Base-by-base conservation (phyloP, 805 yeast genomes). In the Wickerhamomyces silvicola region DNA sequence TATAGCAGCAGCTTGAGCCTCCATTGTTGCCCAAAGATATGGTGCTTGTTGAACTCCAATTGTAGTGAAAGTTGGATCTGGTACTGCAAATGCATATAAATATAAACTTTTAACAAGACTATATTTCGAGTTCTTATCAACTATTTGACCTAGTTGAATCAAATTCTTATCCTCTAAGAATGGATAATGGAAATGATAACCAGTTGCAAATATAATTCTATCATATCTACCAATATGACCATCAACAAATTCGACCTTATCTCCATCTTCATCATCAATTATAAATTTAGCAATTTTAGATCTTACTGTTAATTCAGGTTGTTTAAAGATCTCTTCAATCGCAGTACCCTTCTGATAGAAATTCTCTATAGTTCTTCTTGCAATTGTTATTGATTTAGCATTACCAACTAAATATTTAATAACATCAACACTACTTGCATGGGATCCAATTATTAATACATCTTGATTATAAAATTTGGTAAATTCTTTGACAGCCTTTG, bases 311-410 rank as follows among this genome's bases (percentile, higher is more conserved):
- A 19, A 60, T 46, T 6, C 56, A 54, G 2, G 58, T 49, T 15
- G 60, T 48, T 9, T 41, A 38, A 11, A 42, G 33, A 45, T 66
- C 13, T 60, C 59, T 44, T 38, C 50, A 39, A 31, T 57, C 44
- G 81, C 90, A 4, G 56, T 55, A 19, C 69, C 78, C 8, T 41
- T 44, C n/a, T 19, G n/a, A 6, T 21, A 6, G 1, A 43, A 43
- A 30, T 27, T 28, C 6, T 44, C 42, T 3, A 39, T 35, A 83
- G 88, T 79, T 42, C 76, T 79, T 28, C 94, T 63, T 26, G 82
- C 73, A 41, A 84, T 59, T 41, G 80, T 78, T 38, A 81, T 66
- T 3, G 24, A 13, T 28, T 43, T 36, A 41, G 33, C 54, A 30
- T 32, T 49, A 38, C 35, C 43, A 10, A 52, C 35, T 2, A 66